phyloP scores from a whole-genome alignment of 495 filamentous ascomycete species.

The Penicillium cinerascens region DNA sequence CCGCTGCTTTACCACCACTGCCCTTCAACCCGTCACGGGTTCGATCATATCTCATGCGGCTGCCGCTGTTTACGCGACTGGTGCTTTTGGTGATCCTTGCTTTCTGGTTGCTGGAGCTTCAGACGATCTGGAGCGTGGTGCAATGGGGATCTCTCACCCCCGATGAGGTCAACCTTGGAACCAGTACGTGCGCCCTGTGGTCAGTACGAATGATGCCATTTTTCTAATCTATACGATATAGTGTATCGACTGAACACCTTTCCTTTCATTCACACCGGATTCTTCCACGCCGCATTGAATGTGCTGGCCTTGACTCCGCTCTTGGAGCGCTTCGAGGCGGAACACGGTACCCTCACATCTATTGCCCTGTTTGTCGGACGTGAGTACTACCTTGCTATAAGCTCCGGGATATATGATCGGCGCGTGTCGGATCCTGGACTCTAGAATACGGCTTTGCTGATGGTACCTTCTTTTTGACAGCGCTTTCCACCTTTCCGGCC shows the following conservation, averaged over 20 bases:
- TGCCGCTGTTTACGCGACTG: conserved; percentile 86
- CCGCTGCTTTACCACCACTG: conserved; percentile 39
- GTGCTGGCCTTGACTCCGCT: conserved; percentile 74
- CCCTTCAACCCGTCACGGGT: conserved; percentile 50
- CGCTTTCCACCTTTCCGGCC: conserved; percentile 75
- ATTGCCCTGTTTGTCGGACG: conserved; percentile 83
- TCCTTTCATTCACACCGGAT: conserved; percentile 77
- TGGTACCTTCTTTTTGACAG: conserved; percentile 38
- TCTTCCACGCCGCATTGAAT: conserved; percentile 80
- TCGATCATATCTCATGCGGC: conserved; percentile 70
- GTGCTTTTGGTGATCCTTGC: conserved; percentile 63
- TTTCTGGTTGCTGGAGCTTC: conserved; percentile 64
- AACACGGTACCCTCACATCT: conserved; percentile 84
- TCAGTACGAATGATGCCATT: background rate
- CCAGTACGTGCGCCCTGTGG: conserved; percentile 56
- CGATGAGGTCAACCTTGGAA: conserved; percentile 62
- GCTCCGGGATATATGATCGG: background rate
- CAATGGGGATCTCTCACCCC: conserved; percentile 79
- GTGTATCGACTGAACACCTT: conserved; percentile 94
- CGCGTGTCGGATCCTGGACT: background rate
- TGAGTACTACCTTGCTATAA: conserved; percentile 47
- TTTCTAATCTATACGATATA: conserved; percentile 32
- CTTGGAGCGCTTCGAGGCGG: conserved; percentile 88
- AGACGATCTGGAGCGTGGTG: conserved; percentile 62
- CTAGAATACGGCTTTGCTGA: background rate